Evolutionary conservation across 2,329 filamentous ascomycete species (phyloP).

Genomic region (Xylogone sp.): DNA sequence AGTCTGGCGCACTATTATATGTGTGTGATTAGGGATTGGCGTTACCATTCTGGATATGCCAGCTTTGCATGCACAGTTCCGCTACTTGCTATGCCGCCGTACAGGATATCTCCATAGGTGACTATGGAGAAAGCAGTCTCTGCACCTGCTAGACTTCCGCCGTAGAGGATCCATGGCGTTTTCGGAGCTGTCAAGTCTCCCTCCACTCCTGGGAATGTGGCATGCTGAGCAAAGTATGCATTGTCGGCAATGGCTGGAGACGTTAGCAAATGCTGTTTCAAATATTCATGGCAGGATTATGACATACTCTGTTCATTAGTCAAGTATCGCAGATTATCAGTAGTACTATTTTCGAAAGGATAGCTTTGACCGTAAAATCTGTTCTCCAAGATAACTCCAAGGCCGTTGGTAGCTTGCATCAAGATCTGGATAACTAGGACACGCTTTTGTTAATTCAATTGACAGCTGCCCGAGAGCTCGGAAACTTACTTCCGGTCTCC

Average conservation of each 20-base stretch:
- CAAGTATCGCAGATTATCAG: slow-evolving; percentile 44
- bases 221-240: slow-evolving; percentile 46
- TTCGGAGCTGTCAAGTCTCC: slow-evolving; percentile 36
- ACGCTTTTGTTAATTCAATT: slow-evolving; percentile 14
- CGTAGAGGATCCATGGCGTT: slow-evolving; percentile 43
- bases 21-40: no score
- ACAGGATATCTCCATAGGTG: slow-evolving; percentile 39
- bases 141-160: slow-evolving; percentile 39
- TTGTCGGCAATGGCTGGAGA: slow-evolving; percentile 43
- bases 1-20: no score
- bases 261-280: background rate
- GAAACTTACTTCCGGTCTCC: slow-evolving; percentile 31
- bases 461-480: slow-evolving; percentile 27
- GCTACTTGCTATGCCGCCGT: slow-evolving; percentile 45
- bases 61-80: slow-evolving; percentile 37
- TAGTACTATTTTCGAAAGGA: slow-evolving; percentile 43
- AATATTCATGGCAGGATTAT: background rate
- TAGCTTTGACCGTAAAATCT: slow-evolving; percentile 47
- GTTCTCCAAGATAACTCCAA: slow-evolving; percentile 51
- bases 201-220: slow-evolving; percentile 39
- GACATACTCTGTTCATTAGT: slow-evolving; percentile 43
- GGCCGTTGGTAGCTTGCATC: slow-evolving; percentile 48
- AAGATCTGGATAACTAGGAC: slow-evolving; percentile 45
- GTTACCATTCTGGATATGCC: slow-evolving; percentile 44
- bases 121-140: slow-evolving; percentile 41